These are phyloP conservation scores for Chaetomium olivaceum DNA, from an alignment of 2,329 filamentous ascomycete species.

Conservation along the genomic window DNA sequence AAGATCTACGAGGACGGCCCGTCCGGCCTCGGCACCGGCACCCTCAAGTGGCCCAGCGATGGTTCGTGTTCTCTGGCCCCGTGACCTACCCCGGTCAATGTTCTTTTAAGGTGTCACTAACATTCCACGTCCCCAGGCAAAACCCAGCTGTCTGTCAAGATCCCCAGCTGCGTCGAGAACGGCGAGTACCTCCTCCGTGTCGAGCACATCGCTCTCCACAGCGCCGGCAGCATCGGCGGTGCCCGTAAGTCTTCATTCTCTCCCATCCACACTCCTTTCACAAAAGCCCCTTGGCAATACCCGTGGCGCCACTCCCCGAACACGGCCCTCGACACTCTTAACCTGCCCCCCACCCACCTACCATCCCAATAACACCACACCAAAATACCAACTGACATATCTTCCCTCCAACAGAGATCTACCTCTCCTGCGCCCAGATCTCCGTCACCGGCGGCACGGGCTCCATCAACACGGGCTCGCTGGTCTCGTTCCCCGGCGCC, in stretches of 20 bases:
- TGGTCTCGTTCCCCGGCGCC: constrained; percentile 37
- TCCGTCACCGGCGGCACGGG: constrained; percentile 34
- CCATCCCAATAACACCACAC: too few relatives aligned
- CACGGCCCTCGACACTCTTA: too few relatives aligned
- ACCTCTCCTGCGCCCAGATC: constrained; percentile 38
- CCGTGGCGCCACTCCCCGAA: too few relatives aligned
- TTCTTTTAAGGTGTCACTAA: neutral
- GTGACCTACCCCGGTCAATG: neutral
- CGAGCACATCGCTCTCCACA: constrained; percentile 42
- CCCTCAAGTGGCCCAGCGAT: constrained; percentile 43
- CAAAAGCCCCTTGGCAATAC: too few relatives aligned
- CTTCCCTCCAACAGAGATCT: constrained; percentile 33
- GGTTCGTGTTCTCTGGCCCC: constrained; percentile 31
- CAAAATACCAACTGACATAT: too few relatives aligned
- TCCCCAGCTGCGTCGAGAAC: constrained; percentile 38
- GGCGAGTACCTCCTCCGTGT: constrained; percentile 43
- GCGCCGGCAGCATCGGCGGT: constrained; percentile 35
- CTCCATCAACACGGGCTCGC: constrained; percentile 29
- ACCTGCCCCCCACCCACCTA: too few relatives aligned
- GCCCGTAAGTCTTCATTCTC: constrained; percentile 33
- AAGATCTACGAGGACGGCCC: constrained; percentile 47
- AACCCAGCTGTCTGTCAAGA: constrained; percentile 33
- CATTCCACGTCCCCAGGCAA: constrained; percentile 28
- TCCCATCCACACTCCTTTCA: too few relatives aligned
- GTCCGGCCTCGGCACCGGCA: constrained; percentile 34